Evolutionary conservation across 257 asterid genomes (phyloP), one percentile per base, ranked within the genome.

Genomic region (Plantago major): DNA sequence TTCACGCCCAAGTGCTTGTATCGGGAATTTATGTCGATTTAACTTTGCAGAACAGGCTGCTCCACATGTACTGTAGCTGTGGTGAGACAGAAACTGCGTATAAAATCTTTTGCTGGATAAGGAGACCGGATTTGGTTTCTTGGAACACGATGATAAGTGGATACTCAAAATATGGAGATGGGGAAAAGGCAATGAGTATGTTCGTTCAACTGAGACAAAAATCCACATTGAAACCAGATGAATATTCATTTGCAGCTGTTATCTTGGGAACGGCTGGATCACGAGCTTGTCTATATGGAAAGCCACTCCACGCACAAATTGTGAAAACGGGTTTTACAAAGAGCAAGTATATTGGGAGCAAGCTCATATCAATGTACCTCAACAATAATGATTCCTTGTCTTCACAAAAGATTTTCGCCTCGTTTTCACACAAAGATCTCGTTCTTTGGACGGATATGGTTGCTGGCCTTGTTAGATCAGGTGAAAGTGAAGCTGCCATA

Each of bases 391-490:
- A 91, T 63, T 26, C 60, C 4, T 57, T 54, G 4, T 81, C 82
- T 12, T 78, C 90, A 64, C 79, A 56, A 44, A 81, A 78, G 81
- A 73, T 88, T 26, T 91, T 91, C 66, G 15, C 14, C 40, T 75
- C 78, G 30, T 65, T 75, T 69, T 16, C 17, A 3, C 61, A 55
- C n/a, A 91, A 82, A 75, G 98, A 91, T 76, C 73, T 63, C 3
- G 85, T 91, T 75, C 82, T 91, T 48, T 91, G 98, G 98, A 88
- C 96, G 5, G 90, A 82, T 66, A 84, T 91, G 96, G 83, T 91
- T 55, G 76, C 84, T n/a, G 89, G 96, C 74, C 77, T 79, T 64
- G 86, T 82, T 72, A 78, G 82, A 67, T 58, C 67, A 9, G 94
- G 92, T 47, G 81, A 88, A 62, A 77, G 91, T 5, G 92, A 81